These are phyloP conservation scores for Coniochaeta sp. DNA, from an alignment of 2,329 filamentous ascomycete genomes.

Conservation along the genomic window DNA sequence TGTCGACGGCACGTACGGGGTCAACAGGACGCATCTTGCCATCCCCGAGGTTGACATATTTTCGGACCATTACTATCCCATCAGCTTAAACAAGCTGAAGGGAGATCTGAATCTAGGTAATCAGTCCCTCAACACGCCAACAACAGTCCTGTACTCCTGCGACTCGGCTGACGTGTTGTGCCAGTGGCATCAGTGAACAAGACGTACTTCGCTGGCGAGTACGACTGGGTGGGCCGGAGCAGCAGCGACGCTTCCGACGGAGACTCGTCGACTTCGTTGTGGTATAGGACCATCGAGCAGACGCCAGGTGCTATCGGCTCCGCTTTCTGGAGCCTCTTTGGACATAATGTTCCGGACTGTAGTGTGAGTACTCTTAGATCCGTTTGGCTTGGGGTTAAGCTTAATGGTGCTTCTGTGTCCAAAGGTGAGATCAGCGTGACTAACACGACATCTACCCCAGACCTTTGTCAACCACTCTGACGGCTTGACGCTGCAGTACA, in stretches of 20 bases:
- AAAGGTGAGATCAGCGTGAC: background rate
- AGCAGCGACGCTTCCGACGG: constrained; percentile 13
- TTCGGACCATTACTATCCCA: constrained; percentile 39
- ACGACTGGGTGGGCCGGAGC: constrained; percentile 31
- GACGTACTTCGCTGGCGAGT: constrained; percentile 38
- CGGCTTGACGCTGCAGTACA: constrained; percentile 36
- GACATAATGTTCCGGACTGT: constrained; percentile 35
- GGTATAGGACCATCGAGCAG: constrained; percentile 31
- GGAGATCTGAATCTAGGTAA: constrained; percentile 19
- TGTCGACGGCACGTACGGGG: constrained; percentile 40
- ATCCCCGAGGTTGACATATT: constrained; percentile 37
- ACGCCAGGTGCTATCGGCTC: constrained; percentile 30
- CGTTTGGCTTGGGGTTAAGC: background rate
- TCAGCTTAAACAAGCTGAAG: constrained; percentile 29
- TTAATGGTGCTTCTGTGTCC: background rate
- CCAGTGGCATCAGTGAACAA: constrained; percentile 28
- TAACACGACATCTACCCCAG: constrained; percentile 12
- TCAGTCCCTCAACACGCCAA: background rate
- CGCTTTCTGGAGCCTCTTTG: constrained; percentile 39
- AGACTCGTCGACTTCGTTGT: constrained; percentile 28
- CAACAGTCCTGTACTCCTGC: background rate
- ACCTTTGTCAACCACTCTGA: constrained; percentile 36
- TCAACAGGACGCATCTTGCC: constrained; percentile 33
- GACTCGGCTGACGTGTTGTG: background rate
- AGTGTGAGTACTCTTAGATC: constrained; percentile 18